A percentile compares a stretch with the other conserved stretches of the same genome.
These are phyloP conservation scores for Marasmius tenuissimus DNA, from an alignment of 1,284 basidiomycete genomes.

Conservation along the genomic window DNA sequence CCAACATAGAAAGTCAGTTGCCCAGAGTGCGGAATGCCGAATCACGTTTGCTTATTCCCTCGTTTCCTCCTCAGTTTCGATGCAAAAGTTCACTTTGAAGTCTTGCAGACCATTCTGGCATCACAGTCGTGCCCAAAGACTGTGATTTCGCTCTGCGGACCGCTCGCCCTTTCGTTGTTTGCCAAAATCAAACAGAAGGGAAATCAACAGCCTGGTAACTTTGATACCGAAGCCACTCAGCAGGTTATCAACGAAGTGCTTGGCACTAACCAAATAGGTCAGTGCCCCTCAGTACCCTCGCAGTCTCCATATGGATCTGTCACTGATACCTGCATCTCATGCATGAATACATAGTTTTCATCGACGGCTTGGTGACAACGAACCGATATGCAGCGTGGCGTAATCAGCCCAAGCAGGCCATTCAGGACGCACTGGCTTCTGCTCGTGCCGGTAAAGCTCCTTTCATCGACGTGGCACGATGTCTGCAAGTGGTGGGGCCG, in stretches of 20 bases:
- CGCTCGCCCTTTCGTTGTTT: constrained; percentile 53
- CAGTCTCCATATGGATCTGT: neutral
- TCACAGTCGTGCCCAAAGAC: constrained; percentile 64
- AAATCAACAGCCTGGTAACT: constrained; percentile 23
- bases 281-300: constrained; percentile 9
- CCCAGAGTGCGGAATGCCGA: neutral
- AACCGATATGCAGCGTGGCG: constrained; percentile 30
- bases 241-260: constrained; percentile 43
- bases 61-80: constrained; percentile 27
- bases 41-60: constrained; percentile 1
- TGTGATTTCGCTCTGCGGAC: constrained; percentile 63
- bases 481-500: constrained; percentile 54
- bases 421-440: constrained; percentile 52
- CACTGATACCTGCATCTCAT: constrained; percentile 13
- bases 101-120: constrained; percentile 64
- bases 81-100: constrained; percentile 50
- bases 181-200: constrained; percentile 34
- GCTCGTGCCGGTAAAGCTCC: constrained; percentile 62
- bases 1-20: constrained; percentile 52
- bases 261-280: constrained; percentile 40
- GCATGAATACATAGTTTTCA: constrained; percentile 19
- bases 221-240: constrained; percentile 42
- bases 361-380: neutral
- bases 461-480: constrained; percentile 61
- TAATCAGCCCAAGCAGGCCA: constrained; percentile 49